A percentile compares a stretch with the other conserved stretches of the same genome.
Conservation (phyloP, 768 basidiomycete species). For the Leucogyrophana mollusca region DNA sequence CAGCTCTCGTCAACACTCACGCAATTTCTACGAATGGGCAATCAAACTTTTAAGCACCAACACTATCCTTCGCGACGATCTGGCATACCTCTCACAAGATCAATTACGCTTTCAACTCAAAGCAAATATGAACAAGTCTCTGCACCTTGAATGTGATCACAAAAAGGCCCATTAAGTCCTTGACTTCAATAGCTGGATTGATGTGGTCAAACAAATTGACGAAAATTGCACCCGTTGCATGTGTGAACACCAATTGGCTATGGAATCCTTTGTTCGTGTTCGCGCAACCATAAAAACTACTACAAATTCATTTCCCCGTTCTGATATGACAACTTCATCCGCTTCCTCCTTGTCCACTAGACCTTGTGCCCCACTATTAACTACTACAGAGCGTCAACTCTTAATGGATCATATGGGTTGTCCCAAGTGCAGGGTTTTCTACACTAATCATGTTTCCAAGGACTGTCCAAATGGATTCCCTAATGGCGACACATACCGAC, state of each 20-base stretch:
- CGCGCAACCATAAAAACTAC: background rate
- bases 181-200: conserved; percentile 1
- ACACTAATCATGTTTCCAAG: conserved; percentile 8
- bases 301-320: background rate
- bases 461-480: conserved; percentile 22
- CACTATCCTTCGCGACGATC: conserved; percentile 7
- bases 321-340: background rate
- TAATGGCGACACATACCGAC: conserved; percentile 9
- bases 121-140: conserved; percentile 11
- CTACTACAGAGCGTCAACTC: conserved; percentile 4
- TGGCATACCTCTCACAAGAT: conserved; percentile 7
- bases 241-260: background rate
- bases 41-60: conserved; percentile 11
- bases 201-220: background rate
- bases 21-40: conserved; percentile 10
- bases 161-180: background rate
- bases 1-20: background rate
- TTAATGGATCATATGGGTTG: conserved; percentile 19
- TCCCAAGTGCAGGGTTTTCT: conserved; percentile 20
- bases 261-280: background rate
- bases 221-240: background rate
- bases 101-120: conserved; percentile 12
- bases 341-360: background rate
- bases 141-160: conserved; percentile 3
- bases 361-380: conserved; percentile 6